phyloP scores from a whole-genome alignment of 192 early-diverging fungal genomes.

The Chytriomyces confervae region DNA sequence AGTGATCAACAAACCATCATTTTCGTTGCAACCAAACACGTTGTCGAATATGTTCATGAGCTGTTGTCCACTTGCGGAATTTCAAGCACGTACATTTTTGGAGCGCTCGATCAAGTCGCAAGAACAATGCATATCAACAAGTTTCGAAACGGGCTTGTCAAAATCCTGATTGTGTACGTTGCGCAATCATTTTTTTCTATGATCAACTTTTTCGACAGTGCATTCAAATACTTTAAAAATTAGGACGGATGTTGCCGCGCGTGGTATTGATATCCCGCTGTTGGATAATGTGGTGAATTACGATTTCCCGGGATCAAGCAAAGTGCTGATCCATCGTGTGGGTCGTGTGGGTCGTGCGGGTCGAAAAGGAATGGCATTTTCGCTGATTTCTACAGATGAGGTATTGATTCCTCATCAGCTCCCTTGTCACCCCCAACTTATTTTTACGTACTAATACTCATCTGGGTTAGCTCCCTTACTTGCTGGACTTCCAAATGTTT shows the following conservation, averaged over 20 bases:
- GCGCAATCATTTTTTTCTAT: not conserved
- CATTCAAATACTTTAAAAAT: not conserved
- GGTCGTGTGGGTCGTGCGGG: constrained; percentile 97
- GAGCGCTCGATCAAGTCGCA: constrained; percentile 90
- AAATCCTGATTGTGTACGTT: constrained; percentile 77
- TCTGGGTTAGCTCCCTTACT: constrained; percentile 68
- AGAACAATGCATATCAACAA: constrained; percentile 84
- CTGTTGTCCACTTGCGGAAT: constrained; percentile 76
- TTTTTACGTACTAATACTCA: not conserved
- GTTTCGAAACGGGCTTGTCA: constrained; percentile 80
- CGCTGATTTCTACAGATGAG: constrained; percentile 86
- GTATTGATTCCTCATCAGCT: not conserved
- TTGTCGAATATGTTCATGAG: constrained; percentile 91
- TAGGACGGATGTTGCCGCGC: constrained; percentile 93
- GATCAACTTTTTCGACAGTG: not conserved
- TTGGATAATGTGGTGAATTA: constrained; percentile 98
- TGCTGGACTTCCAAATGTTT: constrained; percentile 94
- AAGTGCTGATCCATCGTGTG: constrained; percentile 96
- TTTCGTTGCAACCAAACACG: constrained; percentile 96
- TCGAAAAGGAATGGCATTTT: constrained; percentile 88
- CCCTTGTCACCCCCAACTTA: not conserved
- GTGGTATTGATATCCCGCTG: constrained; percentile 98
- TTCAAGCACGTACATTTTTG: constrained; percentile 87
- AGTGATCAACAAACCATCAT: constrained; percentile 83
- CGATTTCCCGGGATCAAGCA: constrained; percentile 89